These are phyloP conservation scores for Blepharisma stoltei DNA, from an alignment of 73 alveolate species.

Conservation along the genomic window DNA sequence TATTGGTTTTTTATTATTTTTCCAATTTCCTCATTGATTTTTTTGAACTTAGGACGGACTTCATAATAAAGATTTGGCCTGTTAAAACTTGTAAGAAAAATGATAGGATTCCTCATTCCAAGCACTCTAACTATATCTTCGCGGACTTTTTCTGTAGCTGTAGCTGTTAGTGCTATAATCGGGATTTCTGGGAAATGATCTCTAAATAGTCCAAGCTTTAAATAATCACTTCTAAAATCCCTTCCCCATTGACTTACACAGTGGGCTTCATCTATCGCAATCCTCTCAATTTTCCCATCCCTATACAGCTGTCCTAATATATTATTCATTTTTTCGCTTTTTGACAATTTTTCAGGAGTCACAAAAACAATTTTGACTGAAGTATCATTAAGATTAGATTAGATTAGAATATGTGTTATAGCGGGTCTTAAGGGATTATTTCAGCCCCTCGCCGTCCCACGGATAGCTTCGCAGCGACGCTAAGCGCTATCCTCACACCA, in stretches of 20 bases:
- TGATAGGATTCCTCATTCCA: constrained; percentile 71
- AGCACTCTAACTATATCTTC: constrained; percentile 89
- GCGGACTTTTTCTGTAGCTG: constrained; percentile 95
- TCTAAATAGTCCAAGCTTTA: constrained; percentile 71
- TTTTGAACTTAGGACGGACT: constrained; percentile 70
- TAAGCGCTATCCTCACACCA: too few species aligned
- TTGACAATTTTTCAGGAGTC: constrained; percentile 68
- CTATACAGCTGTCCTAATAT: constrained; percentile 42
- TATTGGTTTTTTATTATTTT: constrained; percentile 45
- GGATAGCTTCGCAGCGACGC: too few species aligned
- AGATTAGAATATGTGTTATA: too few species aligned
- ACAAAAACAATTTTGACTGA: constrained; percentile 43
- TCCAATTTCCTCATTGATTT: constrained; percentile 68
- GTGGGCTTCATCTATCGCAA: constrained; percentile 99
- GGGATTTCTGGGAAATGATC: constrained; percentile 90
- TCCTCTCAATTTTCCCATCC: constrained; percentile 57
- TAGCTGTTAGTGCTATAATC: constrained; percentile 95
- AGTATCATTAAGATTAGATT: not conserved
- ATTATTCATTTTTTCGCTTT: constrained; percentile 36
- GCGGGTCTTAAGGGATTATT: too few species aligned
- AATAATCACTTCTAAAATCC: constrained; percentile 96
- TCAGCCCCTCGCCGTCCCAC: too few species aligned
- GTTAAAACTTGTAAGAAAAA: constrained; percentile 86
- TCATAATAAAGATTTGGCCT: constrained; percentile 87
- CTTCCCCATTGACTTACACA: constrained; percentile 99